Conservation (phyloP, 2,329 filamentous ascomycete species). For the Erysiphe pulchra region DNA sequence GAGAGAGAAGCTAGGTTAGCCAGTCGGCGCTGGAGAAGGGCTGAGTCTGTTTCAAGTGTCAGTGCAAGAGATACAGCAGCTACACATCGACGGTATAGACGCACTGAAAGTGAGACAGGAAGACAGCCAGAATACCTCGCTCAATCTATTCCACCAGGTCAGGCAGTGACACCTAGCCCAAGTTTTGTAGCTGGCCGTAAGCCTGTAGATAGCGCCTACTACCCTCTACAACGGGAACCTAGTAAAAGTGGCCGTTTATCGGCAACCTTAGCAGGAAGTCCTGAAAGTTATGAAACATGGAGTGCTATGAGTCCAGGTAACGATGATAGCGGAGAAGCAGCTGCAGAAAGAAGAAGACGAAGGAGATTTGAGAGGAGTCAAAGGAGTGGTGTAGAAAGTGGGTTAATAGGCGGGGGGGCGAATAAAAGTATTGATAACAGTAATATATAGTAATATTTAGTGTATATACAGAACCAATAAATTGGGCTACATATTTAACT, state of each 20-base stretch:
- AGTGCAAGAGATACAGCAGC: constrained; percentile 28
- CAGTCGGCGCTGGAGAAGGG: constrained; percentile 18
- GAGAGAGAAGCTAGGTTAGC: constrained; percentile 10
- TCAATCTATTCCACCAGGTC: constrained; percentile 3
- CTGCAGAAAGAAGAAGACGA: constrained; percentile 25
- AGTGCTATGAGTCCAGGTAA: constrained; percentile 12
- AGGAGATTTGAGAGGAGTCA: constrained; percentile 26
- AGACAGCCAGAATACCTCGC: constrained; percentile 9
- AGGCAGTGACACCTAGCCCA: constrained; percentile 23
- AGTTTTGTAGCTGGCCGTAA: constrained; percentile 26
- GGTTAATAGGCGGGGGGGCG: background rate
- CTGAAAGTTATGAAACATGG: constrained; percentile 12
- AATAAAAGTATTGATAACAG: too few relatives aligned
- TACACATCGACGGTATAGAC: constrained; percentile 23
- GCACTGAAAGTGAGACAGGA: constrained; percentile 23
- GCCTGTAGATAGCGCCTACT: constrained; percentile 35
- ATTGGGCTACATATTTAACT: too few relatives aligned
- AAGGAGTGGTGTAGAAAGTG: constrained; percentile 1
- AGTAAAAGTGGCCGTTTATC: background rate
- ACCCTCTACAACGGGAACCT: constrained; percentile 13
- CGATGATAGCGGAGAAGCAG: constrained; percentile 16
- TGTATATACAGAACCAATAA: too few relatives aligned
- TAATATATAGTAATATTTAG: too few relatives aligned
- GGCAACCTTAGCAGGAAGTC: constrained; percentile 8
- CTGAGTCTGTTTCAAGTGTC: constrained; percentile 27